A percentile compares a stretch with the other conserved stretches of the same genome.
Conservation (phyloP, 139 green algal species). For the Tetradesmus obliquus region DNA sequence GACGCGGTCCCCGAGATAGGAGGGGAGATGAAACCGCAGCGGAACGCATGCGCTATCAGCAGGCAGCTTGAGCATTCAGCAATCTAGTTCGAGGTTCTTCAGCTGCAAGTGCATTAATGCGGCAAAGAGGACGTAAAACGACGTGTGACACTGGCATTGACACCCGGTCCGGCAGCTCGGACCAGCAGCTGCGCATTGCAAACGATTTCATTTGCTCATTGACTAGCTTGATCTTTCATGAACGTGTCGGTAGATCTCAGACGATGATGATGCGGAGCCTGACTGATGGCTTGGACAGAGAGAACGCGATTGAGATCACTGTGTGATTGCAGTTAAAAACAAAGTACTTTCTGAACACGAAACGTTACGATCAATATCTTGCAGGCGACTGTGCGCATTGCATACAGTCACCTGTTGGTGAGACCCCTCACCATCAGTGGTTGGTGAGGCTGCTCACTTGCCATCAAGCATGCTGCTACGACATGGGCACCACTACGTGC, state of each 20-base stretch:
- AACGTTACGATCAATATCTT: not conserved
- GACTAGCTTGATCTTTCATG: not conserved
- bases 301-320: not conserved
- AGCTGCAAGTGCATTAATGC: not conserved
- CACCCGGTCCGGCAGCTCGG: not conserved
- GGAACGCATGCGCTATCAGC: not conserved
- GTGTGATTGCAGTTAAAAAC: not conserved
- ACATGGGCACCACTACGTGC: not conserved
- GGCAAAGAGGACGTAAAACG: not conserved
- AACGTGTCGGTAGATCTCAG: not conserved
- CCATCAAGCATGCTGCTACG: not conserved
- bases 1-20: not conserved
- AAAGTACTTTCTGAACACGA: not conserved
- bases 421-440: not conserved
- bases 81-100: not conserved
- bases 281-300: not conserved
- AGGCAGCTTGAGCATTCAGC: not conserved
- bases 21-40: not conserved
- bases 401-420: not conserved
- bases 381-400: not conserved
- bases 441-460: not conserved
- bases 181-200: not conserved
- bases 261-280: not conserved
- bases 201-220: not conserved
- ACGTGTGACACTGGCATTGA: slow-evolving; percentile 5